Base-by-base conservation (phyloP, 768 basidiomycete species). In the Podaxis sp. region DNA sequence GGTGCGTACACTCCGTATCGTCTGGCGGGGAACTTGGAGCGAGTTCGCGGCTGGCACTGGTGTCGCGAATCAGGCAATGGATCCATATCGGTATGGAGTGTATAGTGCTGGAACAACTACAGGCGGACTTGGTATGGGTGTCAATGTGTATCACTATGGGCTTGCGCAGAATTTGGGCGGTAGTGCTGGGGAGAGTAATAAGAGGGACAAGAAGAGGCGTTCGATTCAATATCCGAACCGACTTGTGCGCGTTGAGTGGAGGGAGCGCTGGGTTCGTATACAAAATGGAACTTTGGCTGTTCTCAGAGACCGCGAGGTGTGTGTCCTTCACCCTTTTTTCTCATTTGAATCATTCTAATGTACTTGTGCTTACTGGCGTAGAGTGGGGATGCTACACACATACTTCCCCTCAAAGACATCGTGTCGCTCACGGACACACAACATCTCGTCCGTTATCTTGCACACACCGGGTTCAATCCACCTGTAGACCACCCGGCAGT, bases 261-360 rank as follows among this genome's bases (percentile, higher is more conserved):
- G 81, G 47, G 77, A 83, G 17, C 74, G 86, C 3, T 89, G 86
- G 83, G 75, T 85, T 49, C 76, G 89, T n/a, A 80, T 91, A 29
- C 75, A 79, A 57, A 80, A 85, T 24, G 88, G 86, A 0, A 67
- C 76, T 22, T 70, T 91, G n/a, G 77, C 73, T 55, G 68, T 91
- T 15, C 85, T 77, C 66, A 85, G 81, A 67, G 77, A 81, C 25
- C 78, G 81, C 29, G 72, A 78, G 63, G 89, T 89, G 67, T 58
- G 80, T 76, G 25, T 27, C 57, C 55, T 51, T 27, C 40, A 22
- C 19, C 55, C 50, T 47, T 33, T 59, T 3, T 46, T 19, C 8
- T 46, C 19, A 41, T 41, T 2, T n/a, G 8, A 33, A 40, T 52
- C 47, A 40, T 60, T 38, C 41, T 36, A 58, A 25, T 15, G n/a